phyloP scores from a whole-genome alignment of 371 early-diverging fungal genomes.

The Chytridiales sp. region DNA sequence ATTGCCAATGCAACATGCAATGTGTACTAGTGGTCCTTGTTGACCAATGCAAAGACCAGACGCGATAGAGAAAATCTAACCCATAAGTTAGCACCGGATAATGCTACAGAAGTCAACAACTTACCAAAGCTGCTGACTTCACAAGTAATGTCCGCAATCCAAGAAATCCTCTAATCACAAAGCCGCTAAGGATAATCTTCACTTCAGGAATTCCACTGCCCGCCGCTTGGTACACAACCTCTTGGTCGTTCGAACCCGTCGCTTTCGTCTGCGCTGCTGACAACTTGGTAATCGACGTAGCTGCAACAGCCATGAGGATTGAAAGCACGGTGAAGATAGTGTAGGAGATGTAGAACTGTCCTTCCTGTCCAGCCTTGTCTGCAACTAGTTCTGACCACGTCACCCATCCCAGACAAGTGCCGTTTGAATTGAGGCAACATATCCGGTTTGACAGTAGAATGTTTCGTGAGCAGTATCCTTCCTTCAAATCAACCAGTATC shows the following conservation, averaged over 20 bases:
- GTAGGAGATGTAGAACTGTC: slow-evolving; percentile 16
- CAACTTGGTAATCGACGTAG: background rate
- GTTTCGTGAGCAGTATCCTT: slow-evolving; percentile 71
- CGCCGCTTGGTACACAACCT: slow-evolving; percentile 65
- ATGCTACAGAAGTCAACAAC: slow-evolving; percentile 3
- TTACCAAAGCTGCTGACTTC: slow-evolving; percentile 80
- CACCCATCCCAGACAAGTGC: background rate
- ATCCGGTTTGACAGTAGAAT: slow-evolving; percentile 20
- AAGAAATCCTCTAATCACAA: slow-evolving; percentile 85
- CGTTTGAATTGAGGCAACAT: slow-evolving; percentile 1
- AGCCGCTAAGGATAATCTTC: slow-evolving; percentile 92
- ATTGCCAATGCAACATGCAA: slow-evolving; percentile 89
- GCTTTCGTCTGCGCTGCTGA: background rate
- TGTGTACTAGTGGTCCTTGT: slow-evolving; percentile 95
- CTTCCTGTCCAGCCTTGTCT: background rate
- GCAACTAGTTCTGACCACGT: background rate
- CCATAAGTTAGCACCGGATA: too few species aligned
- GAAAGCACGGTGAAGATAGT: slow-evolving; percentile 26
- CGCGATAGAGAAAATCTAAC: slow-evolving; percentile 51
- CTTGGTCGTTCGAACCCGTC: background rate
- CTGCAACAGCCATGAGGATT: slow-evolving; percentile 28
- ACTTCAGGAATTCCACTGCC: slow-evolving; percentile 95
- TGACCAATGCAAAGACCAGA: slow-evolving; percentile 90
- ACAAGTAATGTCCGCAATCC: slow-evolving; percentile 81
- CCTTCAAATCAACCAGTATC: slow-evolving; percentile 75